Base-by-base conservation (phyloP, 192 early-diverging fungal species). In the Phlyctochytrium planicorne region DNA sequence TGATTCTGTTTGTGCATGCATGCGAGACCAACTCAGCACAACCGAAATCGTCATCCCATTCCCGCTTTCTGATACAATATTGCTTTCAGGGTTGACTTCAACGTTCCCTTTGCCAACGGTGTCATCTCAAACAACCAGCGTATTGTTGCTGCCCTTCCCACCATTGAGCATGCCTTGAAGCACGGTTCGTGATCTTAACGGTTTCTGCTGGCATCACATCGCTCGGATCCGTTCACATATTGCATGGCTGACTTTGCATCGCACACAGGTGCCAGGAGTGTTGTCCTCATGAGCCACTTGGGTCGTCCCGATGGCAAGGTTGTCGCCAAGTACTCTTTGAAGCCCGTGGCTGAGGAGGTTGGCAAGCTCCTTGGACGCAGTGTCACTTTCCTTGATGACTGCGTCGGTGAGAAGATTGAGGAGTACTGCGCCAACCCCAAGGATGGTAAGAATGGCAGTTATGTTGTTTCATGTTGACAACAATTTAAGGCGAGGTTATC, bases 111-210 rank as follows among this genome's bases (percentile, higher is more conserved):
- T 69, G 89, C 91, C 70, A 84, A 91, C 36, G 90, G 88, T 68
- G 88, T 89, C 72, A 97, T 99, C 77, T 90, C 94, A 65, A 97
- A 97, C 90, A 95, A 97, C 83, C 90, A 92, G 80, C 91, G 97
- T 72, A 97, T 99, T 71, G 86, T 84, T 37, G 94, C 93, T 52
- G 97, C 97, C 47, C 74, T 99, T 60, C 97, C 95, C 34, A 97
- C 93, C 34, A 90, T 99, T 83, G 84, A 94, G 69, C 87, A 97
- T 73, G 93, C 90, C 40, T 80, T 96, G 33, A 87, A 94, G 20
- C 75, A 96, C 31, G 93, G 91, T 88, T 77, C 70, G 76, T 40
- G 32, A 52, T n/a, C 25, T 35, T 34, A 24, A 34, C 30, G 25
- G 3, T 52, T 62, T 34, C 53, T 66, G 17, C 25, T 62, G n/a